Percentiles rank a stretch among this genome's conserved stretches.
These are phyloP conservation scores for Podila epicladia DNA, from an alignment of 192 early-diverging fungal species.

Conservation along the genomic window DNA sequence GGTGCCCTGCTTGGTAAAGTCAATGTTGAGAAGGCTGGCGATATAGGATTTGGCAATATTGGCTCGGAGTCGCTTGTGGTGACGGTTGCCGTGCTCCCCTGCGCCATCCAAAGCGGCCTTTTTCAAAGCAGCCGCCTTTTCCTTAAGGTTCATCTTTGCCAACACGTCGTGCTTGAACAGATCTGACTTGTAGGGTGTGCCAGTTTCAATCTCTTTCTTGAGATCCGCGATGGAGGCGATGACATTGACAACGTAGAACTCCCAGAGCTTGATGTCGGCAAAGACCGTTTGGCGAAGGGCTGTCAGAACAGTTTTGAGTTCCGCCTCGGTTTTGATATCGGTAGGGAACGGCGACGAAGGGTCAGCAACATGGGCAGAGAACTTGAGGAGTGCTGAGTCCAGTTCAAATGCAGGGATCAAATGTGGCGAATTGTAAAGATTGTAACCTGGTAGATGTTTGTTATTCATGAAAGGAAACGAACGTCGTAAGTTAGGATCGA, in stretches of 20 bases:
- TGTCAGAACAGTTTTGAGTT: slow-evolving; percentile 74
- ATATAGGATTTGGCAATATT: slow-evolving; percentile 62
- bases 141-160: slow-evolving; percentile 53
- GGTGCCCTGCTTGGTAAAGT: slow-evolving; percentile 9
- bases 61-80: slow-evolving; percentile 64
- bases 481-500: not conserved
- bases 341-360: slow-evolving; percentile 53
- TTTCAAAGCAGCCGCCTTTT: slow-evolving; percentile 54
- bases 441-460: slow-evolving; percentile 76
- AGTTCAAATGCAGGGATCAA: slow-evolving; percentile 92
- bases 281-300: slow-evolving; percentile 64
- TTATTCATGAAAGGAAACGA: slow-evolving; percentile 5
- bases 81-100: slow-evolving; percentile 60
- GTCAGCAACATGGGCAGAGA: slow-evolving; percentile 68
- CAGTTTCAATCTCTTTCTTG: slow-evolving; percentile 53
- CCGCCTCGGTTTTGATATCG: slow-evolving; percentile 68
- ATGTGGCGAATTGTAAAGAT: slow-evolving; percentile 93
- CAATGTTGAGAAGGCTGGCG: slow-evolving; percentile 18
- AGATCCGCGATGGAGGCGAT: slow-evolving; percentile 53
- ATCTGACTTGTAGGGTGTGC: not conserved
- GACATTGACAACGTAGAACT: slow-evolving; percentile 88
- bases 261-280: slow-evolving; percentile 80
- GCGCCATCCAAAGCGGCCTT: slow-evolving; percentile 44
- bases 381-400: slow-evolving; percentile 84
- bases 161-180: slow-evolving; percentile 49